Conservation (phyloP, 176 grass and related monocot species). For the Olyra latifolia region DNA sequence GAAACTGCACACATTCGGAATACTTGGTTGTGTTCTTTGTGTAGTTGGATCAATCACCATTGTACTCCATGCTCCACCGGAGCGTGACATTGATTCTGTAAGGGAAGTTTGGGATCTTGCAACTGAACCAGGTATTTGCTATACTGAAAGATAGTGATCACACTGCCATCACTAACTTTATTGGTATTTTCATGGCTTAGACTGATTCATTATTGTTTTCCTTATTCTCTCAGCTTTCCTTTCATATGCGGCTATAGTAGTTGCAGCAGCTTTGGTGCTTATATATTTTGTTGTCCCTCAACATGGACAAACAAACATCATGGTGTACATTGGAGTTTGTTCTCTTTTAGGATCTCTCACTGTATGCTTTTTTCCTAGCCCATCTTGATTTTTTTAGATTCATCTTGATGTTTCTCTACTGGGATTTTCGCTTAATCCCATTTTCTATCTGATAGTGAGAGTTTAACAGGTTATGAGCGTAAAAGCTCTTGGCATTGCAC, state of each 20-base stretch:
- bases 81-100: conserved; percentile 85
- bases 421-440: conserved; percentile 1
- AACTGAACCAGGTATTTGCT: conserved; percentile 82
- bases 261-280: conserved; percentile 69
- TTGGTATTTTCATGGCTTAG: neutral
- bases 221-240: conserved; percentile 72
- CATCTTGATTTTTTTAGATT: neutral
- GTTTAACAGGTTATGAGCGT: conserved; percentile 84
- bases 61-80: conserved; percentile 88
- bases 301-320: conserved; percentile 93
- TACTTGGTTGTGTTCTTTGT: conserved; percentile 93
- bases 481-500: conserved; percentile 89
- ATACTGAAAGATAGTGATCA: neutral
- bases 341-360: conserved; percentile 93
- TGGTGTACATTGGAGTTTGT: conserved; percentile 94
- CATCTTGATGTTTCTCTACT: conserved; percentile 25
- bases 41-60: conserved; percentile 93
- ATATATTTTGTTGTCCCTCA: conserved; percentile 82
- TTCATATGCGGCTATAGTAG: conserved; percentile 66
- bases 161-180: conserved; percentile 1
- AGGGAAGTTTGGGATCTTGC: conserved; percentile 96
- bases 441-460: conserved; percentile 32
- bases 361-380: conserved; percentile 42
- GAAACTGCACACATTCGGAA: conserved; percentile 81
- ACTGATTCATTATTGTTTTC: conserved; percentile 34